Base-by-base conservation (phyloP, 805 yeast species). In the Starmerella floris region DNA sequence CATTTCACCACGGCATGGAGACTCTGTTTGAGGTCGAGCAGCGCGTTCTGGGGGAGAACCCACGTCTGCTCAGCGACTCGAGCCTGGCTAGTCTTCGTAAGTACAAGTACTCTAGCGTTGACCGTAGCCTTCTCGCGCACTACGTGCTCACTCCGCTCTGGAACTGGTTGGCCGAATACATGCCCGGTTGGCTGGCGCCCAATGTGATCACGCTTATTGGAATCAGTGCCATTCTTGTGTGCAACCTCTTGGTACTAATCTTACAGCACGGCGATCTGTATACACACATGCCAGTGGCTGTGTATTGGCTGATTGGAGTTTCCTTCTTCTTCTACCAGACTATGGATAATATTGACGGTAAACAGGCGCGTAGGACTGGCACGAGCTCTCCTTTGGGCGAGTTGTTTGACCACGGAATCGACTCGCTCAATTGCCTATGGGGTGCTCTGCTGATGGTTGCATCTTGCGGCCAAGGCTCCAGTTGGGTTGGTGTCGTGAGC, bases 321-420 rank as follows among this genome's bases (percentile, higher is more conserved):
- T 87, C 94, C 2, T 65, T 88, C 44, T 82, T 87, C 59, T 68
- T 85, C 71, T 88, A 88, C 62, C 96, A 91, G 59, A 88, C 97
- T 0, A 83, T 91, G 67, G 97, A 91, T 64, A 95, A 94, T 5
- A 83, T 95, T 60, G 97, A 88, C 63, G 97, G 97, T 6, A 77
- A 83, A 55, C 98, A 88, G 61, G 97, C 97, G 21, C 75, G 97
- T 55, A 73, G 82, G 54, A 91, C 96, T 0, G 93, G 93, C 11
- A 94, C 87, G 59, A 74, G 84, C 37, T 94, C 96, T 3, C 97
- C 98, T 0, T 65, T 88, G 51, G 97, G 98, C 28, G 97, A 88
- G 61, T 68, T 91, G 46, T 91, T 88, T 57, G 97, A 91, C 60
- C 97, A 91, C 56, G 87, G 95, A 44, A 72, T 76, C 33, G 81